Percentiles rank a stretch among this genome's conserved stretches.
Conservation (phyloP, 176 grass and related monocot species). For the Triticum turgidum region DNA sequence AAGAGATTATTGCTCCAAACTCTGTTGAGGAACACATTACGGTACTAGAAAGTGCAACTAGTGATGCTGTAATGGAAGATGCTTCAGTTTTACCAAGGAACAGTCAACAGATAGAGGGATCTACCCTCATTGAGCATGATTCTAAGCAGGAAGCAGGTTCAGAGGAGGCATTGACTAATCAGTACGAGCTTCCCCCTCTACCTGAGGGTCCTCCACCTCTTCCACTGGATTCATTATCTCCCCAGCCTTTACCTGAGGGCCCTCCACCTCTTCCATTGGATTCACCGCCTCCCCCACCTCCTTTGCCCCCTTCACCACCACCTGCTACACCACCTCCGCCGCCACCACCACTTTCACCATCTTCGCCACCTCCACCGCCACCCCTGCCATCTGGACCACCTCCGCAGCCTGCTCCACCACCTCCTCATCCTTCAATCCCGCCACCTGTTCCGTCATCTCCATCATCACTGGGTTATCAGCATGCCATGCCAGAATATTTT, state of each 20-base stretch:
- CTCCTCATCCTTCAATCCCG: conserved; percentile 52
- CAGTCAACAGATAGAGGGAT: conserved; percentile 37
- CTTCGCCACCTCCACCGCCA: conserved; percentile 64
- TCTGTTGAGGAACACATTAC: conserved; percentile 30
- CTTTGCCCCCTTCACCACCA: conserved; percentile 73
- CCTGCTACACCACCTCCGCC: conserved; percentile 51
- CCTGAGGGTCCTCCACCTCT: conserved; percentile 60
- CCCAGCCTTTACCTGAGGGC: conserved; percentile 40
- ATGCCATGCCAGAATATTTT: conserved; percentile 61
- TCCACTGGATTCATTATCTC: conserved; percentile 66
- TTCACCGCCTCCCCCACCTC: conserved; percentile 65
- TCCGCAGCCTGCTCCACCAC: conserved; percentile 54
- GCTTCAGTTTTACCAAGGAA: conserved; percentile 43
- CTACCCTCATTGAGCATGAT: conserved; percentile 32
- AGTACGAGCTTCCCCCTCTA: conserved; percentile 58
- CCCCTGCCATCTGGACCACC: conserved; percentile 54
- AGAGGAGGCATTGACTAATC: conserved; percentile 36
- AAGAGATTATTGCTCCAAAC: conserved; percentile 38
- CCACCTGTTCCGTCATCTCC: conserved; percentile 54
- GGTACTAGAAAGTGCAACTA: conserved; percentile 37
- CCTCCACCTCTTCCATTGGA: conserved; percentile 60
- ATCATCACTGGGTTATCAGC: conserved; percentile 54
- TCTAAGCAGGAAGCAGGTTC: conserved; percentile 32
- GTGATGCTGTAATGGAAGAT: conserved; percentile 59
- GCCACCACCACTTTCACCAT: conserved; percentile 46